Base-by-base conservation (phyloP, 1,284 basidiomycete genomes). In the Tausonia pullulans region DNA sequence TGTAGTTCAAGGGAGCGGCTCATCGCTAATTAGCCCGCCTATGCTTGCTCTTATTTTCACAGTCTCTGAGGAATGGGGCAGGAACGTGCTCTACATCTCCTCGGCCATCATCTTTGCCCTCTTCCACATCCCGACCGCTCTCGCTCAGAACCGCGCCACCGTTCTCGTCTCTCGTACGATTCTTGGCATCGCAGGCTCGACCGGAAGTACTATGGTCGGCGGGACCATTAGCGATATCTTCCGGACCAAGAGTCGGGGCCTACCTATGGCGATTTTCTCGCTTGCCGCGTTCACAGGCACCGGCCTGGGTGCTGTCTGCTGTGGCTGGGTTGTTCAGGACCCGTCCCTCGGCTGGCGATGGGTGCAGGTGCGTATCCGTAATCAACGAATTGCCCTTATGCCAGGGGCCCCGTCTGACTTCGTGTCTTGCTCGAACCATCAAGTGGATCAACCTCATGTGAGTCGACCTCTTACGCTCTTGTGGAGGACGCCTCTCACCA, bases 161-260 rank as follows among this genome's bases (percentile, higher is more conserved):
- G 82, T 90, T 16, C 79, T 88, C 48, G 71, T 87, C 27, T 81
- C 81, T 0, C 81, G 88, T 2, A 83, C 89, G 67, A 71, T 90
- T 2, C 81, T 82, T 58, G 88, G 88, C 1, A 81, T 80, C 0
- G 84, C 85, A 66, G 87, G 86, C 0, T 73, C 71, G 1, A 76
- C 84, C 0, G 84, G 84, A 2, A 78, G 85, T 0, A 87, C 87
- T 0, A 84, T 90, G 79, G 88, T 89, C 3, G 87, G 87, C 13
- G 87, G 87, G 1, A 87, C 85, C 0, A 81, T 90, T 27, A 82
- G 85, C 10, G 87, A 88, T 71, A 83, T 88, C 44, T 88, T 84
- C 81, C 69, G 73, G 0, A 79, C 83, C 10, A 76, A 79, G 66
- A 86, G 84, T 66, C 84, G 86, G 5, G 85, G 87, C 0, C 69